These are phyloP conservation scores for Lyophyllum atratum DNA, from an alignment of 768 basidiomycete species.

Conservation along the genomic window DNA sequence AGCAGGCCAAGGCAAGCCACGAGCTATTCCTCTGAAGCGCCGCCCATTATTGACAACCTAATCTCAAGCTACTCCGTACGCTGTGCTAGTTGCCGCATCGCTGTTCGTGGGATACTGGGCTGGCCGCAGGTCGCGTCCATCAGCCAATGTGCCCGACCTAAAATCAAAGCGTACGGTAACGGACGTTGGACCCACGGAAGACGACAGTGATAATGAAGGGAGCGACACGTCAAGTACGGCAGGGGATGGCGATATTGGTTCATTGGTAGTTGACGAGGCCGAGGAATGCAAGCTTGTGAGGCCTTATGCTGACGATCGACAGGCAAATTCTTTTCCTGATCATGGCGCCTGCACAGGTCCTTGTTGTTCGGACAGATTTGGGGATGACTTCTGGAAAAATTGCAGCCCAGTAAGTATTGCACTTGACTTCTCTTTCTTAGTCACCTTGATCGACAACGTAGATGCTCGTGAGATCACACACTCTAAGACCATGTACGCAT, in stretches of 20 bases:
- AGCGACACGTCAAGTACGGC: conserved; percentile 24
- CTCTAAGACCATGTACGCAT: neutral
- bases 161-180: neutral
- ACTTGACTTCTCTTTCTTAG: neutral
- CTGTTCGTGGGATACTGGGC: conserved; percentile 44
- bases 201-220: neutral
- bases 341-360: conserved; percentile 36
- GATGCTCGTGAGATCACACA: conserved; percentile 45
- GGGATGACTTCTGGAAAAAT: conserved; percentile 73
- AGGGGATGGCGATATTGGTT: conserved; percentile 17
- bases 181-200: neutral
- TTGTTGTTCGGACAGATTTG: conserved; percentile 66
- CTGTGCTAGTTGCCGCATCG: conserved; percentile 33
- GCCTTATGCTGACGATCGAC: neutral
- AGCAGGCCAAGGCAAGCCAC: conserved; percentile 13
- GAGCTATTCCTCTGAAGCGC: neutral
- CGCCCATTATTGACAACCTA: neutral
- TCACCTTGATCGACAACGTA: conserved; percentile 16
- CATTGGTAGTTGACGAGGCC: conserved; percentile 27
- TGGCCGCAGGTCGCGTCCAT: conserved; percentile 27
- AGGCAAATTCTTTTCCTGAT: neutral
- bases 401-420: conserved; percentile 74
- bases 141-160: neutral
- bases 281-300: conserved; percentile 65
- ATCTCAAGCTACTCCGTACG: conserved; percentile 25